Evolutionary conservation across 176 grass and related monocot genomes (phyloP).

Genomic region (Carex pumila): DNA sequence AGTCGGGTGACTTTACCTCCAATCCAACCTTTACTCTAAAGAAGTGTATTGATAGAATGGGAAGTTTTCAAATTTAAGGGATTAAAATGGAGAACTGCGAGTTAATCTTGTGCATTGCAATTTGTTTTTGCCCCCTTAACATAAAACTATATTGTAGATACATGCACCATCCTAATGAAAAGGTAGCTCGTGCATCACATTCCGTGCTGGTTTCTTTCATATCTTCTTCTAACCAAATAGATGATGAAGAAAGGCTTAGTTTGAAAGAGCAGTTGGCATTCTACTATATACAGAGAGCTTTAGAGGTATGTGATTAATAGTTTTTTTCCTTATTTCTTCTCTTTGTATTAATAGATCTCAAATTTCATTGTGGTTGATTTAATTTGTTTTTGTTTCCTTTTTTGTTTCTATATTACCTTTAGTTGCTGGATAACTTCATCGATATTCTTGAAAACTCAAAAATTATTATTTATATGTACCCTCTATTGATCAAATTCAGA

Average conservation of each 20-base stretch:
- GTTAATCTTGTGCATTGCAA: neutral
- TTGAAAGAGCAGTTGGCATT: conserved; percentile 81
- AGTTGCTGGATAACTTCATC: neutral
- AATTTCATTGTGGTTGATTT: neutral
- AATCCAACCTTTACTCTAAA: neutral
- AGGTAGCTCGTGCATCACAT: conserved; percentile 75
- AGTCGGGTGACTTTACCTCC: too few relatives aligned
- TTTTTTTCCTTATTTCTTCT: neutral
- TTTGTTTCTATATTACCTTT: neutral
- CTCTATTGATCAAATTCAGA: neutral
- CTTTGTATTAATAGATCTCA: neutral
- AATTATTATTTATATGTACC: neutral
- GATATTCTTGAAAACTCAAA: neutral
- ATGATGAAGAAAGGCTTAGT: conserved; percentile 43
- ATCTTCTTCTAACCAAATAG: conserved; percentile 50
- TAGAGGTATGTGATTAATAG: conserved; percentile 38
- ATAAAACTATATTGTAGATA: conserved; percentile 47
- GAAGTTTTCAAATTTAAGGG: neutral
- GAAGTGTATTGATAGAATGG: neutral
- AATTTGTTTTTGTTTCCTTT: neutral
- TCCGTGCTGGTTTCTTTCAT: conserved; percentile 84
- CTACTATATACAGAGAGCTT: conserved; percentile 67
- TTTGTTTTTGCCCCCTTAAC: conserved; percentile 33
- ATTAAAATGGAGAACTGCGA: neutral
- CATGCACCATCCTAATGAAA: conserved; percentile 88